Conservation (phyloP, 2,329 filamentous ascomycete species). For the Trichophaea hybrida region DNA sequence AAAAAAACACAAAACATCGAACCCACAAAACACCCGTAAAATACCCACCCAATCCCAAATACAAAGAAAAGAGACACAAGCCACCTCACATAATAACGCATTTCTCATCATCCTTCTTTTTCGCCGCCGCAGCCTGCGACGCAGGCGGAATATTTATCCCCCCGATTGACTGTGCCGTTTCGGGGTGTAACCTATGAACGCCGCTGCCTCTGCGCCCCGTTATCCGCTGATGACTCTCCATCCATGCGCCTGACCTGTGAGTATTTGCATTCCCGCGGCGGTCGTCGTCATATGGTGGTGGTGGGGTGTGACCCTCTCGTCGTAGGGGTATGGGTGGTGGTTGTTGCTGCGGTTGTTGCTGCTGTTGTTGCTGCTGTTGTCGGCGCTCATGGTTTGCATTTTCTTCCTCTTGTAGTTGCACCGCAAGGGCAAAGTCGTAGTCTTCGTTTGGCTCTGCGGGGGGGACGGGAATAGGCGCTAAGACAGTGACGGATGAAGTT, state of each 20-base stretch:
- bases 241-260: slow-evolving; percentile 5
- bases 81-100: slow-evolving; percentile 21
- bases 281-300: slow-evolving; percentile 19
- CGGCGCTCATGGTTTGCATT: slow-evolving; percentile 53
- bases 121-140: not conserved
- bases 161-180: not conserved
- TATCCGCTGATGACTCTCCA: slow-evolving; percentile 11
- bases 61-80: not conserved
- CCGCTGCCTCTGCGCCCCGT: slow-evolving; percentile 4
- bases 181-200: not conserved
- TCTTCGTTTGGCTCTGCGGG: slow-evolving; percentile 60
- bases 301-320: slow-evolving; percentile 3
- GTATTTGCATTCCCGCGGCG: not conserved
- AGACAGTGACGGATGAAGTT: slow-evolving; percentile 15
- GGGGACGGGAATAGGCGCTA: slow-evolving; percentile 30
- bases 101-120: slow-evolving; percentile 12
- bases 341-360: slow-evolving; percentile 2
- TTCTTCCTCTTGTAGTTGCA: slow-evolving; percentile 91
- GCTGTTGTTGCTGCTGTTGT: not conserved
- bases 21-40: not conserved
- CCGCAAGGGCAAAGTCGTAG: slow-evolving; percentile 65
- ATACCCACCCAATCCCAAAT: not conserved
- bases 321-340: not conserved
- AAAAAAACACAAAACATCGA: not conserved
- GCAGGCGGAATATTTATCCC: not conserved